phyloP scores from a whole-genome alignment of 176 grass and related monocot species.

The Chrysopogon serrulatus region DNA sequence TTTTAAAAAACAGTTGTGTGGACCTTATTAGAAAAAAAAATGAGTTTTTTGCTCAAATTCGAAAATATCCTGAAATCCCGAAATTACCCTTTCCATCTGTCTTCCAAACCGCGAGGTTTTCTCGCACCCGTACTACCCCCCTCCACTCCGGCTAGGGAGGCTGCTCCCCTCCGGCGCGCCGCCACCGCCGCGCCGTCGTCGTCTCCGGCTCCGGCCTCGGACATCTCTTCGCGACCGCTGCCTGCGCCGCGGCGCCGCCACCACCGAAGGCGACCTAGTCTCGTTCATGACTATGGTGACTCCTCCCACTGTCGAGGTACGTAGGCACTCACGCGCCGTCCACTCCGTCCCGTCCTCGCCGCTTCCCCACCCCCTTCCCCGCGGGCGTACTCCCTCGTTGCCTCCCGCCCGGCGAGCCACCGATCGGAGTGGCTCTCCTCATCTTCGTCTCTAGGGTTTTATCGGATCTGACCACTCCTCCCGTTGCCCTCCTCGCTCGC shows the following conservation, averaged over 20 bases:
- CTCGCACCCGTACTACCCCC: conserved; percentile 9
- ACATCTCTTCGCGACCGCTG: not conserved
- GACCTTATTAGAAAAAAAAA: too few relatives aligned
- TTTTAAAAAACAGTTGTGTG: too few relatives aligned
- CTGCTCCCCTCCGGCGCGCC: not conserved
- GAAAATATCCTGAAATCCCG: not conserved
- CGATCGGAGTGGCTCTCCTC: not conserved
- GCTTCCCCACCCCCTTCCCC: not conserved
- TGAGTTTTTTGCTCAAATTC: not conserved
- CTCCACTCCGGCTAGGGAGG: not conserved
- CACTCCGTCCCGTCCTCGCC: not conserved
- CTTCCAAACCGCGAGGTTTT: not conserved
- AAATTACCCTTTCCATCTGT: not conserved
- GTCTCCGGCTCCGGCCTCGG: not conserved
- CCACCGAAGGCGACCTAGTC: not conserved
- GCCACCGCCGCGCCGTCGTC: conserved; percentile 8
- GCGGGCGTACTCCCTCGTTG: not conserved
- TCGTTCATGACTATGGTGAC: conserved; percentile 41
- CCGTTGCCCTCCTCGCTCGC: not conserved
- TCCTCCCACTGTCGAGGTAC: conserved; percentile 73
- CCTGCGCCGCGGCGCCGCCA: not conserved
- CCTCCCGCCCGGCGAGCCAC: not conserved
- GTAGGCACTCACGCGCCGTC: not conserved
- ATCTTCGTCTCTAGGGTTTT: conserved; percentile 21
- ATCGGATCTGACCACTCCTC: conserved; percentile 47